Evolutionary conservation across 768 basidiomycete genomes (phyloP).

Genomic region (Boletus tomentosulus): DNA sequence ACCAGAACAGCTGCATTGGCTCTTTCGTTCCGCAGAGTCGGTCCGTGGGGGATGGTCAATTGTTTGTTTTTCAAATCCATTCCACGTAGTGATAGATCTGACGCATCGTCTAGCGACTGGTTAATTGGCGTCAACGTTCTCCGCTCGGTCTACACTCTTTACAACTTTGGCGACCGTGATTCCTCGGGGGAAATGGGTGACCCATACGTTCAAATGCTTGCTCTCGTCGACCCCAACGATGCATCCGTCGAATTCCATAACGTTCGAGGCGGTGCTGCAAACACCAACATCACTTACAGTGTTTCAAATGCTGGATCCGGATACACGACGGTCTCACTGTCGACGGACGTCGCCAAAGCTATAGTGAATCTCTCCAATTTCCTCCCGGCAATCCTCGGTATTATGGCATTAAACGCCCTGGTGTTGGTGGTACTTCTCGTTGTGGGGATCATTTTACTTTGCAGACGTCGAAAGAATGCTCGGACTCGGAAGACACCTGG

Average conservation of each 20-base stretch:
- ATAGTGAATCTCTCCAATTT: conserved; percentile 60
- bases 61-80: conserved; percentile 42
- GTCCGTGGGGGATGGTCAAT: conserved; percentile 58
- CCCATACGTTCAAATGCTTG: conserved; percentile 73
- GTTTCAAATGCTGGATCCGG: conserved; percentile 41
- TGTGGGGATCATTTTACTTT: conserved; percentile 51
- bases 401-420: conserved; percentile 76
- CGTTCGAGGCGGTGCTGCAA: conserved; percentile 59
- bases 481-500: conserved; percentile 38
- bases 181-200: conserved; percentile 59
- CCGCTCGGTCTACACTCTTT: conserved; percentile 77
- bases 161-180: conserved; percentile 81
- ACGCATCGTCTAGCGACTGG: conserved; percentile 57
- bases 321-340: conserved; percentile 48
- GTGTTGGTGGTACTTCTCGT: conserved; percentile 56
- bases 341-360: conserved; percentile 53
- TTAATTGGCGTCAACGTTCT: conserved; percentile 80
- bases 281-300: conserved; percentile 66
- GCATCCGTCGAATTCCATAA: conserved; percentile 71
- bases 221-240: conserved; percentile 62
- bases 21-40: conserved; percentile 67
- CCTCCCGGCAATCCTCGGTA: conserved; percentile 69
- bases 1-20: conserved; percentile 58
- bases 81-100: neutral
- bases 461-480: conserved; percentile 41